Percentiles rank a stretch among this genome's conserved stretches.
phyloP scores from a whole-genome alignment of 164 flowering plant species.

The Platanus orientalis region DNA sequence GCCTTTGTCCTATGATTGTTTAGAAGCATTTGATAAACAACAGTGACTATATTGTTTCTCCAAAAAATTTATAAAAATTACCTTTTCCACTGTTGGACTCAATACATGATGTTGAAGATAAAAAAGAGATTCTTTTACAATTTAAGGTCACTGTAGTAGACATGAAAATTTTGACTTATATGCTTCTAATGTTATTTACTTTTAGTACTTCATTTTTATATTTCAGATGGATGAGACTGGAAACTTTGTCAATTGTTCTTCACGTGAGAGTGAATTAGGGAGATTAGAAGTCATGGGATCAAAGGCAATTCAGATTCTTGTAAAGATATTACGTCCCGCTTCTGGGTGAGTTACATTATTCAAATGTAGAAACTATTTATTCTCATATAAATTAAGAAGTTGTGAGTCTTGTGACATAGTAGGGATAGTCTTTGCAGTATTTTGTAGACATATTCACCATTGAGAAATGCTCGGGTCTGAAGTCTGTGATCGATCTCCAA shows the following conservation, averaged over 20 bases:
- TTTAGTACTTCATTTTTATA: neutral
- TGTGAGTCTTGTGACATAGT: too few relatives aligned
- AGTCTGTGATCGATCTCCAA: slow-evolving; percentile 13
- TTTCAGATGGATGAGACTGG: slow-evolving; percentile 51
- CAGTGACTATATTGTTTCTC: too few relatives aligned
- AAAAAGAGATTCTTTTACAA: neutral
- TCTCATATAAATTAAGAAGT: neutral
- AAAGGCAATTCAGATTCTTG: slow-evolving; percentile 57
- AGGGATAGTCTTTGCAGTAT: slow-evolving; percentile 25
- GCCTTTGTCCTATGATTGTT: too few relatives aligned
- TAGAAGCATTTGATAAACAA: too few relatives aligned
- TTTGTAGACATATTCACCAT: slow-evolving; percentile 21
- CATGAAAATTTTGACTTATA: neutral
- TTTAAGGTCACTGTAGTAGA: too few relatives aligned
- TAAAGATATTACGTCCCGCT: slow-evolving; percentile 50
- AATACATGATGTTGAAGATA: neutral
- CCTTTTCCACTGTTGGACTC: too few relatives aligned
- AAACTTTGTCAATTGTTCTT: slow-evolving; percentile 38
- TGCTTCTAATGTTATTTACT: neutral
- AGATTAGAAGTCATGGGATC: slow-evolving; percentile 70
- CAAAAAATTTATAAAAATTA: too few relatives aligned
- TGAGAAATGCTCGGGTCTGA: slow-evolving; percentile 31
- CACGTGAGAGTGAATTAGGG: slow-evolving; percentile 71
- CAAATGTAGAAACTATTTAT: neutral
- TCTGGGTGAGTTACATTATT: slow-evolving; percentile 39